phyloP scores from a whole-genome alignment of 352 stramenopile species.

The Phytopythium kandeliae region DNA sequence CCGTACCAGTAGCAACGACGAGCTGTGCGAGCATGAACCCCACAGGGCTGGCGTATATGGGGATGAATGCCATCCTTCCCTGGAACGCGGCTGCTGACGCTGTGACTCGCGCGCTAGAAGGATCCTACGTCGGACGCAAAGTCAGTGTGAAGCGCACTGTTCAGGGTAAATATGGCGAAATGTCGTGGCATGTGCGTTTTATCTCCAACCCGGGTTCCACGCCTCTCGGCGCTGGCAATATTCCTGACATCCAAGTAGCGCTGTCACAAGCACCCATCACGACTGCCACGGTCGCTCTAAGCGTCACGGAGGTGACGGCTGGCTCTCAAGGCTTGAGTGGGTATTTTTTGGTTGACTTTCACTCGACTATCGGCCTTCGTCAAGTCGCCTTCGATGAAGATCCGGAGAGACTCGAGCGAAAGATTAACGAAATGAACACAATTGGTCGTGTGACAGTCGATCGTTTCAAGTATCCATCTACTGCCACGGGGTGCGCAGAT shows the following conservation, averaged over 20 bases:
- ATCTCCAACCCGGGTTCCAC: slow-evolving; percentile 88
- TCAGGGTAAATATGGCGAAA: slow-evolving; percentile 92
- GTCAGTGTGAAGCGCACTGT: slow-evolving; percentile 88
- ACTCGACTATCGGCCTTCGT: slow-evolving; percentile 64
- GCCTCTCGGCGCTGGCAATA: slow-evolving; percentile 89
- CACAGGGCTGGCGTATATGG: slow-evolving; percentile 5
- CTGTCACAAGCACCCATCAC: slow-evolving; percentile 20
- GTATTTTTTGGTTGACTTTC: slow-evolving; percentile 90
- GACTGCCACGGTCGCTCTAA: slow-evolving; percentile 26
- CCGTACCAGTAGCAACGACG: slow-evolving; percentile 29
- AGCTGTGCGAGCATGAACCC: slow-evolving; percentile 25
- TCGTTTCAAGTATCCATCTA: slow-evolving; percentile 85
- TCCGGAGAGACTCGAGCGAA: slow-evolving; percentile 76
- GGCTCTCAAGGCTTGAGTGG: slow-evolving; percentile 87
- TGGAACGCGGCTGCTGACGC: slow-evolving; percentile 67
- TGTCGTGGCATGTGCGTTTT: slow-evolving; percentile 93
- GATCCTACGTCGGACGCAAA: slow-evolving; percentile 45
- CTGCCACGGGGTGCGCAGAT: slow-evolving; percentile 37
- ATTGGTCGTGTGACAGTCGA: slow-evolving; percentile 89
- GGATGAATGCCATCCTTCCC: slow-evolving; percentile 27
- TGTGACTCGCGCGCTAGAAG: slow-evolving; percentile 46
- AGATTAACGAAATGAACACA: slow-evolving; percentile 95
- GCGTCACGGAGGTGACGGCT: slow-evolving; percentile 82
- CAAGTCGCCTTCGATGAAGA: slow-evolving; percentile 87
- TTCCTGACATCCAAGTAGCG: slow-evolving; percentile 53